Percentiles rank a stretch among this genome's conserved stretches.
These are phyloP conservation scores for Terana coerulea DNA, from an alignment of 768 basidiomycete species.

Conservation along the genomic window DNA sequence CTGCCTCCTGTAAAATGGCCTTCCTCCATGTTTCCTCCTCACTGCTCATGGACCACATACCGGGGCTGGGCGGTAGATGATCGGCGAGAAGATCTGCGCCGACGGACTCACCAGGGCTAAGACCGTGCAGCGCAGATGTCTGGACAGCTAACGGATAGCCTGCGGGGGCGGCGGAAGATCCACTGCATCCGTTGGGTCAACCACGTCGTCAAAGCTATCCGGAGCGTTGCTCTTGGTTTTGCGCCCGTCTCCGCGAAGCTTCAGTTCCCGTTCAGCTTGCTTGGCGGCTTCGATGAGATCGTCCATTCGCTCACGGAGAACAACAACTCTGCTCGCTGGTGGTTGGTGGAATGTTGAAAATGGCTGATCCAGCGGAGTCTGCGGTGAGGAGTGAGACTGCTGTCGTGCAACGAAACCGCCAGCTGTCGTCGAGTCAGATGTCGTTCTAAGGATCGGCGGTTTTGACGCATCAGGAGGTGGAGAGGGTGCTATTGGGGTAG, in stretches of 20 bases:
- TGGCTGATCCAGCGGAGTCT: conserved; percentile 33
- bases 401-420: conserved; percentile 32
- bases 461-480: conserved; percentile 17
- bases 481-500: conserved; percentile 33
- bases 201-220: conserved; percentile 48
- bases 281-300: conserved; percentile 68
- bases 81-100: conserved; percentile 77
- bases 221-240: conserved; percentile 43
- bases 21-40: conserved; percentile 72
- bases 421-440: conserved; percentile 58
- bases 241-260: conserved; percentile 44
- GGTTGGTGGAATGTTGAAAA: conserved; percentile 35
- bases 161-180: conserved; percentile 69
- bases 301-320: conserved; percentile 78
- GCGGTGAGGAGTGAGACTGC: conserved; percentile 15
- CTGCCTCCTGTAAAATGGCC: conserved; percentile 71
- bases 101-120: conserved; percentile 72
- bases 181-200: conserved; percentile 83
- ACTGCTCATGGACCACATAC: conserved; percentile 48
- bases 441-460: conserved; percentile 44
- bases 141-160: conserved; percentile 73
- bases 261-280: conserved; percentile 72
- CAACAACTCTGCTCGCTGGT: conserved; percentile 49
- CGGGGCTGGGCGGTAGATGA: conserved; percentile 68
- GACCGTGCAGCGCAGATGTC: conserved; percentile 66